Evolutionary conservation across 208 protist genomes (phyloP).

Genomic region (Trypanosoma congolense): DNA sequence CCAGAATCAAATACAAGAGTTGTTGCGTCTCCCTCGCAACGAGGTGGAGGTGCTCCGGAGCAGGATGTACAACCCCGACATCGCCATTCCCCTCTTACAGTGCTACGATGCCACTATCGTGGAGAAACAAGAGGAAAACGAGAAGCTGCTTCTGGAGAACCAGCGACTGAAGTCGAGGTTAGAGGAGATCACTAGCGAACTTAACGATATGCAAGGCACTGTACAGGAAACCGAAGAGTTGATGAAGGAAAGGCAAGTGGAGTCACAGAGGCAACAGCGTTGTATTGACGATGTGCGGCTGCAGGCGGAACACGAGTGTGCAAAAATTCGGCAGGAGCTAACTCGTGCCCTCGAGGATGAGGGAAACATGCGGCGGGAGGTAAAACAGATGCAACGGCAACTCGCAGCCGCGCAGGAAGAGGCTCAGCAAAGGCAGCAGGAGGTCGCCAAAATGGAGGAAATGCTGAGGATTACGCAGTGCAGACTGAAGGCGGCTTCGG

Average conservation of each 20-base stretch:
- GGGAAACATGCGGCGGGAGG: conserved; percentile 7
- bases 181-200: conserved; percentile 23
- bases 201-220: conserved; percentile 34
- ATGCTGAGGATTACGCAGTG: conserved; percentile 15
- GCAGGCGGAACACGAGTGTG: conserved; percentile 23
- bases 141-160: conserved; percentile 29
- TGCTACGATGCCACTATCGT: conserved; percentile 82
- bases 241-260: conserved; percentile 36
- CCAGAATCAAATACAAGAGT: conserved; percentile 65
- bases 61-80: conserved; percentile 76
- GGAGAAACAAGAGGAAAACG: conserved; percentile 59
- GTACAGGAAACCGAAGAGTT: conserved; percentile 56
- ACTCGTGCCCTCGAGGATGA: conserved; percentile 11
- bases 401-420: conserved; percentile 19
- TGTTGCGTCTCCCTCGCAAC: conserved; percentile 58
- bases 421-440: conserved; percentile 7
- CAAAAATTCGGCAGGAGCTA: conserved; percentile 32
- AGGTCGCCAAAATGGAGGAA: conserved; percentile 24
- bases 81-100: conserved; percentile 77
- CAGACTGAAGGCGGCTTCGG: conserved; percentile 18
- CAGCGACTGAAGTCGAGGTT: conserved; percentile 21
- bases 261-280: conserved; percentile 27
- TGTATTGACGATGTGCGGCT: conserved; percentile 21
- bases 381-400: conserved; percentile 16
- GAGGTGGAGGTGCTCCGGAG: conserved; percentile 54